These are phyloP conservation scores for Fusarium nelsonii DNA, from an alignment of 2,329 filamentous ascomycete species.

Conservation along the genomic window DNA sequence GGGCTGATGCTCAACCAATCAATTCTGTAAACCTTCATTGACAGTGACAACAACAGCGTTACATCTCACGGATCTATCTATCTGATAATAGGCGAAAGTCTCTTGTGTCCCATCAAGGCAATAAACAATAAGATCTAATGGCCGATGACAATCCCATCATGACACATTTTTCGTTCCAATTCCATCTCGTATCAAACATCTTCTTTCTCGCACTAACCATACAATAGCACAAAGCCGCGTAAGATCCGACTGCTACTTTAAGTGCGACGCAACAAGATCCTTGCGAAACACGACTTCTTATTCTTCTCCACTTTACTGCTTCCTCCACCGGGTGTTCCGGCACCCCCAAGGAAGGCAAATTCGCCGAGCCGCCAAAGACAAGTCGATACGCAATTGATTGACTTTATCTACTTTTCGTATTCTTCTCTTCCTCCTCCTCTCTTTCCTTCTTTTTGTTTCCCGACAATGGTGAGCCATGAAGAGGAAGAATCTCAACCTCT, in stretches of 20 bases:
- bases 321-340: conserved; percentile 31
- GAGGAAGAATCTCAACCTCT: conserved; percentile 56
- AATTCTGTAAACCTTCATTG: neutral
- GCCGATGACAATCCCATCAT: neutral
- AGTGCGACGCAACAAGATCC: conserved; percentile 14
- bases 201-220: neutral
- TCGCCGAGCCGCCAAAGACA: conserved; percentile 26
- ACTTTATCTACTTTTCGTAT: neutral
- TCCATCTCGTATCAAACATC: neutral
- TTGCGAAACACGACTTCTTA: conserved; percentile 24
- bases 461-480: conserved; percentile 50
- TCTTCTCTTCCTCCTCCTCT: conserved; percentile 2
- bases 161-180: conserved; percentile 9
- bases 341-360: conserved; percentile 25
- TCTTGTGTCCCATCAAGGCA: neutral
- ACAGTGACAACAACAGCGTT: conserved; percentile 5
- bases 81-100: neutral
- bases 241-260: conserved; percentile 2
- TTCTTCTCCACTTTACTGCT: conserved; percentile 29
- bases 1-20: conserved; percentile 30
- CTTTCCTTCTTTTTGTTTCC: conserved; percentile 7
- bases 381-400: conserved; percentile 21
- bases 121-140: conserved; percentile 22
- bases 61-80: neutral
- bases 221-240: neutral